Evolutionary conservation across 2,329 filamentous ascomycete species (phyloP).

Genomic region (Botryotinia narcissicola): DNA sequence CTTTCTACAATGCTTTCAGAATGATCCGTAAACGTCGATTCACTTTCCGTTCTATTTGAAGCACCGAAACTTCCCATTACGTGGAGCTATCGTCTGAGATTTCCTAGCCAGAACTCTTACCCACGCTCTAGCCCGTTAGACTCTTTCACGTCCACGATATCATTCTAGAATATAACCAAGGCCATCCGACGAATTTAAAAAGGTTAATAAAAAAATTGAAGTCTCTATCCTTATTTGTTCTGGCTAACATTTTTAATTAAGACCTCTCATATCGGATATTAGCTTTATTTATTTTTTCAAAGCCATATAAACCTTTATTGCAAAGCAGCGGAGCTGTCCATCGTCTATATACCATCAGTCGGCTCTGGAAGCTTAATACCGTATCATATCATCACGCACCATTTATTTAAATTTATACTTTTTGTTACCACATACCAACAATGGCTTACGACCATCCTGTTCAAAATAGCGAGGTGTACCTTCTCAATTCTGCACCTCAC

Average conservation of each 20-base stretch:
- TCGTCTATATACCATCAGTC: neutral
- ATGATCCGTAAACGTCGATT: slow-evolving; percentile 37
- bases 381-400: neutral
- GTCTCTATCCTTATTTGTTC: slow-evolving; percentile 9
- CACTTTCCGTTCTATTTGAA: slow-evolving; percentile 37
- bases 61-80: slow-evolving; percentile 14
- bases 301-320: neutral
- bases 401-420: slow-evolving; percentile 4
- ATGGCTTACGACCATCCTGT: slow-evolving; percentile 37
- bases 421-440: slow-evolving; percentile 9
- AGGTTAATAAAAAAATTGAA: slow-evolving; percentile 11
- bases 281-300: neutral
- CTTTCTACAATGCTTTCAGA: slow-evolving; percentile 28
- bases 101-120: neutral
- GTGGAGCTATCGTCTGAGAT: slow-evolving; percentile 6
- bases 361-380: slow-evolving; percentile 19
- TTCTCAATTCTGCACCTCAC: slow-evolving; percentile 32
- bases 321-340: slow-evolving; percentile 11
- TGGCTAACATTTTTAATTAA: slow-evolving; percentile 19
- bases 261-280: slow-evolving; percentile 1
- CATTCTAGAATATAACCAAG: slow-evolving; percentile 3
- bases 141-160: neutral
- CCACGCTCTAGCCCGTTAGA: neutral
- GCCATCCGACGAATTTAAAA: neutral
- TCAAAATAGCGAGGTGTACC: slow-evolving; percentile 40